Base-by-base conservation (phyloP, 805 yeast species). In the Yamadazyma olivae region DNA sequence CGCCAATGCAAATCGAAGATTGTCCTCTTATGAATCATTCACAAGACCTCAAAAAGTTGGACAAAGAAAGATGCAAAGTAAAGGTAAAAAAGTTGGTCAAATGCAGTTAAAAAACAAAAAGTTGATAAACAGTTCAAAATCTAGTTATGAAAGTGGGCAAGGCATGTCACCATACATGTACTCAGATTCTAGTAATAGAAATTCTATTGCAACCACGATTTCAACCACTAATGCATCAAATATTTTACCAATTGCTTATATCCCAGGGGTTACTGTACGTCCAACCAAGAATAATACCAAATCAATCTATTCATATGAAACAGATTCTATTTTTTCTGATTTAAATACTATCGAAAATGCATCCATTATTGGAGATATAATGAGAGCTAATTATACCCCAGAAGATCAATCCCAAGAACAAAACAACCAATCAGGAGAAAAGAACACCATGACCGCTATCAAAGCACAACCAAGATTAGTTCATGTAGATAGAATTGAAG, bases 181-280 rank as follows among this genome's bases (percentile, higher is more conserved):
- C 32, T 45, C 50, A 14, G 38, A 44, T 20, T 32, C 36, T 7
- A 44, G 46, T 14, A 39, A 43, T 32, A 53, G 71, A 33, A 53
- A 61, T 41, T 64, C 71, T 10, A 61, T 61, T 49, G 83, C 90
- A 6, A 75, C 84, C 20, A 75, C 89, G 5, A 75, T 81, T 10
- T 64, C 71, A 25, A 69, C 81, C 32, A 81, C 93, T 8, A 78
- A 83, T 49, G 95, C 95, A 3, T 84, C 95, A 10, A 89, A 90
- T 57, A 80, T 90, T 45, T 74, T 90, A 42, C 96, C 96, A 14
- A 83, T 91, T 39, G 95, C 95, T 2, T 90, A 89, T 54, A 86
- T 90, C 41, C 98, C 97, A 0, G 97, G 97, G 24, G 96, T 89
- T 30, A 85, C 89, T 4, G 77, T 79, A 16, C 67, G 82, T 17